Base-by-base conservation (phyloP, 768 basidiomycete species). In the Suillus paluster region DNA sequence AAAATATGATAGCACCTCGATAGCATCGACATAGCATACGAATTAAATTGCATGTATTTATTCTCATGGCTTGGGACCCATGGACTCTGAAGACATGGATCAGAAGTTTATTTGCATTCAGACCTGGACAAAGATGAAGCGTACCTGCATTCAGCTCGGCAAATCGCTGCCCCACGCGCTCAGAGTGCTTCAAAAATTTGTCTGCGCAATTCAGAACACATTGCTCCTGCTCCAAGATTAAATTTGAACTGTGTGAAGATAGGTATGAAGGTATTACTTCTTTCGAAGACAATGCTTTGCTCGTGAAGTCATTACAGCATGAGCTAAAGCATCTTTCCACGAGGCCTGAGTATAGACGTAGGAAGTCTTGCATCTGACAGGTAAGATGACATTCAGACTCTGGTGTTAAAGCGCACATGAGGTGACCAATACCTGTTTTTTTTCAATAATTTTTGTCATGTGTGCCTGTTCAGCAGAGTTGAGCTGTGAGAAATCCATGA, bases 151-250 rank as follows among this genome's bases (percentile, higher is more conserved):
- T 97, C 64, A 91, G 78, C 73, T 97, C 95, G 49, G 94, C 94
- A 72, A 97, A 97, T 50, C 95, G 85, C 33, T 94, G 89, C 6
- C 94, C 94, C 17, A 97, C 91, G 56, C 95, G 84, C 73, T 98
- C 95, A 12, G 95, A 95, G 73, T 97, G 94, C 74, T 97, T 97
- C 71, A 99, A 79, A 81, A 97, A 98, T 78, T 99, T 99, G 82
- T 98, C 97, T 23, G 95, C 85, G 80, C 97, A 99, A 79, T 96
- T 94, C 76, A 86, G 82, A 52, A 97, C 86, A 73, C 97, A 99
- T 66, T 87, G 84, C 70, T 92, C 91, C 95, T 99, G 70, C 27
- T 33, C 27, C 11, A n/a, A 52, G 34, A 56, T 71, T 48, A 65
- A 39, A 61, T 48, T 53, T 46, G 45, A 27, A 46, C 25, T 39